Base-by-base conservation (phyloP, 2,329 filamentous ascomycete genomes). In the Sphaceloma murrayae region DNA sequence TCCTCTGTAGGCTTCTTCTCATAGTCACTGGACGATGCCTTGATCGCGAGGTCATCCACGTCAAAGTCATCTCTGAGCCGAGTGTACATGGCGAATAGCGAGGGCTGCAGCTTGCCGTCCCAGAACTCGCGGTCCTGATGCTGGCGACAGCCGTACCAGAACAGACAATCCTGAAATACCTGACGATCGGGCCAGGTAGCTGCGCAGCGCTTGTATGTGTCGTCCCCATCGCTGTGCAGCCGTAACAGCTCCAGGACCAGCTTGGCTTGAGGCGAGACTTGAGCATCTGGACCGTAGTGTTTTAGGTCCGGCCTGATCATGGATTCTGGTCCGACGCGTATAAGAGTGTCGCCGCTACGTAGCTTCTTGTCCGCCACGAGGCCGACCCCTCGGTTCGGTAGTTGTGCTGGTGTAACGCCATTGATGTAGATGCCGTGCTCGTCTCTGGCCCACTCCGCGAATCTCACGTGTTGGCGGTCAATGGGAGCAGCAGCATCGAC, bases 311-410 rank as follows among this genome's bases (percentile, higher is more conserved):
- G 64, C 21, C 78, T 81, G 40, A 85, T 67, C 42, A 91, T 75
- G 19, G 75, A 70, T 36, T 64, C 62, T 30, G 72, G 68, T 7
- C 82, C 83, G 0, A 91, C 76, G 46, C 71, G 69, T 4, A 89
- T 69, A 40, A 91, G 63, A 5, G 67, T 62, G 48, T 83, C 74
- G 45, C 69, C 70, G 62, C 70, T 66, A 65, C 81, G 66, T 49
- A 91, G 71, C 10, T 72, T 65, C 19, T 73, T 71, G 9, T 75
- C 79, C 4, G 85, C 81, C 40, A 88, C 71, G 46, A 94, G 78
- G 34, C 88, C 87, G 43, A 91, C 73, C 19, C 87, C 87, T 45
- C 82, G 73, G 1, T 79, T 82, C 4, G 79, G 74, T 11, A 94
- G 78, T 29, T 67, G 68, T 30, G 77, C 72, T 4, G 85, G 79